phyloP scores from a whole-genome alignment of 2,329 filamentous ascomycete species.

The Colletotrichum spinosum region DNA sequence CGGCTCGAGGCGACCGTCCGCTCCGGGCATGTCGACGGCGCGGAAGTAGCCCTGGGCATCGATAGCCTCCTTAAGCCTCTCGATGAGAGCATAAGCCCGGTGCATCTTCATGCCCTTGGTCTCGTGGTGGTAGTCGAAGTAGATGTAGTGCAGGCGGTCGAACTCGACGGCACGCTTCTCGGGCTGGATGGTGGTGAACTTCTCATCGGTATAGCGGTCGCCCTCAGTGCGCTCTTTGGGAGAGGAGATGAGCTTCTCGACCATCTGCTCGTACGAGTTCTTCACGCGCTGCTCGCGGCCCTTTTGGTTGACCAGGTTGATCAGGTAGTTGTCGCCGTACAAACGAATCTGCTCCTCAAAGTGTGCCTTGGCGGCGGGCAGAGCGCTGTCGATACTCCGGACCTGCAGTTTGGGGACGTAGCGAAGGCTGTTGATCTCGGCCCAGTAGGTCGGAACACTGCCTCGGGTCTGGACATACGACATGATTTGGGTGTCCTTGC shows the following conservation, averaged over 20 bases:
- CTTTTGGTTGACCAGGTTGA: constrained; percentile 97
- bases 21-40: constrained; percentile 85
- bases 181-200: constrained; percentile 82
- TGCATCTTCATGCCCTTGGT: constrained; percentile 97
- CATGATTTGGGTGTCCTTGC: constrained; percentile 86
- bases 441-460: constrained; percentile 96
- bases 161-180: constrained; percentile 70
- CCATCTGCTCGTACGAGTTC: constrained; percentile 91
- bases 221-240: constrained; percentile 74
- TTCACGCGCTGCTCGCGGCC: constrained; percentile 92
- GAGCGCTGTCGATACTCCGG: constrained; percentile 82
- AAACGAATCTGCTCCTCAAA: constrained; percentile 93
- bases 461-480: constrained; percentile 97
- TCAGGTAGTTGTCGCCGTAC: constrained; percentile 96
- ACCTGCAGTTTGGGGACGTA: constrained; percentile 94
- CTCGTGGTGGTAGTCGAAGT: constrained; percentile 98
- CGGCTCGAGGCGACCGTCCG: constrained; percentile 80
- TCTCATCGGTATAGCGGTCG: constrained; percentile 78
- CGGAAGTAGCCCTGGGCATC: constrained; percentile 91
- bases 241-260: constrained; percentile 78
- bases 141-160: constrained; percentile 93
- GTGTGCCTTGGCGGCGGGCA: constrained; percentile 84
- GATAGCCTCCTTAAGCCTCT: constrained; percentile 82
- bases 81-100: constrained; percentile 86
- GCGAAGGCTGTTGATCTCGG: constrained; percentile 91